phyloP scores from a whole-genome alignment of 148 eudicot species.

The Mesembryanthemum crystallinum region DNA sequence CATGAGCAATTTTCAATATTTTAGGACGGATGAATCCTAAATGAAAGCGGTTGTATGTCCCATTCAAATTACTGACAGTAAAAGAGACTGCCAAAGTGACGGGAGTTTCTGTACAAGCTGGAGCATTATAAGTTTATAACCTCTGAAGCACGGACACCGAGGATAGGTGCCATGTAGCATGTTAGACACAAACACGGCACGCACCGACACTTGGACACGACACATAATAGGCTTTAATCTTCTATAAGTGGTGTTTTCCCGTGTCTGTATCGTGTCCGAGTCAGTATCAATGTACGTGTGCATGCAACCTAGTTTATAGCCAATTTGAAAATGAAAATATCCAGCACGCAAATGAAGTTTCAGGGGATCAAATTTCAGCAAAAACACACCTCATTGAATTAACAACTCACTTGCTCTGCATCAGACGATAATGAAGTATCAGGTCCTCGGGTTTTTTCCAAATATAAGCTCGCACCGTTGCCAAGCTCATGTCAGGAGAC shows the following conservation, averaged over 20 bases:
- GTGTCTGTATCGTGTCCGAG: too few species aligned
- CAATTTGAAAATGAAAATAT: neutral
- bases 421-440: conserved; percentile 68
- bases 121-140: neutral
- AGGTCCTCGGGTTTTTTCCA: conserved; percentile 95
- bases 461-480: conserved; percentile 83
- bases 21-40: neutral
- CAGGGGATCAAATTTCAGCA: neutral
- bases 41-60: neutral
- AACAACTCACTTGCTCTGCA: conserved; percentile 54
- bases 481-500: conserved; percentile 94
- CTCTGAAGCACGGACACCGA: too few species aligned
- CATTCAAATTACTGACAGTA: neutral
- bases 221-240: too few species aligned
- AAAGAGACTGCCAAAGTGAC: neutral
- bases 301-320: too few species aligned
- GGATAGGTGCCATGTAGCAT: too few species aligned
- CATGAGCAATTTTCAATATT: neutral
- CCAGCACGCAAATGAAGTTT: neutral
- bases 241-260: too few species aligned
- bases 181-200: too few species aligned
- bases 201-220: too few species aligned
- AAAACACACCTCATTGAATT: conserved; percentile 32
- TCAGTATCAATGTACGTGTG: too few species aligned
- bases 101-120: neutral